Evolutionary conservation across 2,329 filamentous ascomycete species (phyloP), one percentile per base, ranked within the genome.

Genomic region (Hypoxylon sp.): DNA sequence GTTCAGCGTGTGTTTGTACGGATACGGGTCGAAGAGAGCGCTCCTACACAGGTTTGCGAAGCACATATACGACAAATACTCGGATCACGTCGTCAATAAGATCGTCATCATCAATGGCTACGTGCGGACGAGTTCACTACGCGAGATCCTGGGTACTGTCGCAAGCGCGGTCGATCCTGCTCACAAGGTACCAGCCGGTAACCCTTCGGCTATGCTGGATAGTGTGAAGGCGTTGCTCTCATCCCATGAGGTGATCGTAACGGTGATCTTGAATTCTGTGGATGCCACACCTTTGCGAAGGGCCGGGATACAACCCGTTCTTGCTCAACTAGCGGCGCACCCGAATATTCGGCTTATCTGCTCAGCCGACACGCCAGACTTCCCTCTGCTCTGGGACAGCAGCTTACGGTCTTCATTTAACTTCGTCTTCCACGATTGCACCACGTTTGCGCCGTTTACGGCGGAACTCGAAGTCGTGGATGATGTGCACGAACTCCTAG

Each of bases 51-150:
- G 87, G 47, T 97, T 97, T 78, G 94, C 93, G 0, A 87, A 88
- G 62, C 88, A 93, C 78, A 76, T 92, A 13, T 88, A 93, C 75
- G 80, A 85, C 57, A 79, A 78, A 22, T 76, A 74, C 14, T 64
- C 71, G 1, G 77, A 81, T 11, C 78, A 80, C 6, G 72, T 79
- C 44, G 80, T 79, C 1, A 84, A 87, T 5, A 89, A 86, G 52
- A 93, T 97, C 70, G 89, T 97, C 39, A 85, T 98, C 5, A 86
- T 97, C 69, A 98, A 98, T 79, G 96, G 94, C 39, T 97, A 98
- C 80, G 83, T 90, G 3, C 86, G 87, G 13, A 88, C 86, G 9
- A 85, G 89, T 37, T 90, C 88, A 0, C 80, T 92, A 44, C 88
- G 91, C 66, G 91, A 94, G 73, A 84, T 95, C 31, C 82, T 96